Percentiles rank a stretch among this genome's conserved stretches.
phyloP scores from a whole-genome alignment of 2,329 filamentous ascomycete genomes.

The Fusarium fujikuroi region DNA sequence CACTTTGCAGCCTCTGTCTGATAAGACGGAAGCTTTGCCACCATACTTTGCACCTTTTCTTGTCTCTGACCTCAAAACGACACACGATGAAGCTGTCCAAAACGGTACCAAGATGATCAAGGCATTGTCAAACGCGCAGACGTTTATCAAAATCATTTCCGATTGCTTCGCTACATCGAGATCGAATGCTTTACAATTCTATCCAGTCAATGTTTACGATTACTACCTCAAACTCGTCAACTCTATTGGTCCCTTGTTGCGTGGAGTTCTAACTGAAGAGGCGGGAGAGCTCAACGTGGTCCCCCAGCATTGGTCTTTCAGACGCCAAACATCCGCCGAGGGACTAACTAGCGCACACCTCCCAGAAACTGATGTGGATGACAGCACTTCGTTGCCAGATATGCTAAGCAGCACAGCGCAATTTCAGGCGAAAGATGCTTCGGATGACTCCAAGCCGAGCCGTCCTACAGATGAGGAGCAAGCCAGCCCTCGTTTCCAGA shows the following conservation, averaged over 20 bases:
- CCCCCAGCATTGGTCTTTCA: slow-evolving; percentile 71
- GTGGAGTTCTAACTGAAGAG: slow-evolving; percentile 86
- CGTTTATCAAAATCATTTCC: slow-evolving; percentile 78
- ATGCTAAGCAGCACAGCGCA: slow-evolving; percentile 45
- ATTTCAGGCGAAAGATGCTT: slow-evolving; percentile 41
- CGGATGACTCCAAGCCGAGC: slow-evolving; percentile 37
- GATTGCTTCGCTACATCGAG: slow-evolving; percentile 78
- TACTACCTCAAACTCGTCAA: slow-evolving; percentile 80
- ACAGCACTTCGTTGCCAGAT: slow-evolving; percentile 47
- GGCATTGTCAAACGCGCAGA: slow-evolving; percentile 79
- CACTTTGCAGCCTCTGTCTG: slow-evolving; percentile 72
- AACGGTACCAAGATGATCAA: slow-evolving; percentile 83
- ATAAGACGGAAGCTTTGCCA: slow-evolving; percentile 57
- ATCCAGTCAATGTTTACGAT: slow-evolving; percentile 83
- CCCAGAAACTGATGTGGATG: slow-evolving; percentile 44
- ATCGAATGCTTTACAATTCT: slow-evolving; percentile 73
- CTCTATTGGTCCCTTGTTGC: slow-evolving; percentile 80
- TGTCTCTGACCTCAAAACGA: slow-evolving; percentile 51
- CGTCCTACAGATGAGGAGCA: slow-evolving; percentile 57
- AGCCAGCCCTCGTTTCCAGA: slow-evolving; percentile 66
- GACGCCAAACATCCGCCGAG: slow-evolving; percentile 47
- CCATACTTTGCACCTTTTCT: slow-evolving; percentile 80
- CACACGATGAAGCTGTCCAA: slow-evolving; percentile 53
- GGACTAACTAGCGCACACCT: slow-evolving; percentile 29
- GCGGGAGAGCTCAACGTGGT: slow-evolving; percentile 78